Percentiles rank a stretch among this genome's conserved stretches.
These are phyloP conservation scores for Candida verbasci DNA, from an alignment of 805 yeast species.

Conservation along the genomic window DNA sequence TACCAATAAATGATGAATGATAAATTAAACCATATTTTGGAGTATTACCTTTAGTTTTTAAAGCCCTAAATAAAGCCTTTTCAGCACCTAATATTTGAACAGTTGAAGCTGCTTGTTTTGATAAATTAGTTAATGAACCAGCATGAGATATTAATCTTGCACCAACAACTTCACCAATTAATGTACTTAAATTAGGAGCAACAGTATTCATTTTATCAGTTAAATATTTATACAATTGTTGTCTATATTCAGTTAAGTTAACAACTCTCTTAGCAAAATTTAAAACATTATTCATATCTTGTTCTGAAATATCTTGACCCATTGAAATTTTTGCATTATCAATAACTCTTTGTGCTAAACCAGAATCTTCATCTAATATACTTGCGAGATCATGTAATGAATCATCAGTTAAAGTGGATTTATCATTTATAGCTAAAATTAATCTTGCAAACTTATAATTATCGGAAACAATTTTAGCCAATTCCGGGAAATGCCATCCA, in stretches of 20 bases:
- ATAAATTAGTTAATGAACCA: slow-evolving; percentile 92
- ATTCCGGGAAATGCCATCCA: slow-evolving; percentile 98
- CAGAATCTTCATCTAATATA: slow-evolving; percentile 86
- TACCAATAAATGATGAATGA: slow-evolving; percentile 92
- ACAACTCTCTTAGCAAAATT: slow-evolving; percentile 93
- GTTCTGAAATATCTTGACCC: slow-evolving; percentile 97
- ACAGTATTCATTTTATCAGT: slow-evolving; percentile 96
- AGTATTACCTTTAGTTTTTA: slow-evolving; percentile 94
- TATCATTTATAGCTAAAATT: slow-evolving; percentile 80
- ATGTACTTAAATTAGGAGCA: slow-evolving; percentile 94
- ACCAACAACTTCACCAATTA: slow-evolving; percentile 98
- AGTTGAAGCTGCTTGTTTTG: slow-evolving; percentile 98
- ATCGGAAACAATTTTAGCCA: slow-evolving; percentile 87
- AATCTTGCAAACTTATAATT: slow-evolving; percentile 82
- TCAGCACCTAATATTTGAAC: slow-evolving; percentile 98
- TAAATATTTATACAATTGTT: slow-evolving; percentile 76
- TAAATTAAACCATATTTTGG: slow-evolving; percentile 95
- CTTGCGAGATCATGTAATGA: slow-evolving; percentile 93
- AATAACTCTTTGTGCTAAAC: slow-evolving; percentile 79
- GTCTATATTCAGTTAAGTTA: slow-evolving; percentile 86
- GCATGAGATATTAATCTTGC: slow-evolving; percentile 98
- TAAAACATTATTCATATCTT: slow-evolving; percentile 87
- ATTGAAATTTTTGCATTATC: slow-evolving; percentile 95
- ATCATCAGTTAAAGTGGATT: slow-evolving; percentile 82
- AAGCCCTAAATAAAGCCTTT: slow-evolving; percentile 93